These are phyloP conservation scores for Lactarius evosmus DNA, from an alignment of 768 basidiomycete species.

Conservation along the genomic window DNA sequence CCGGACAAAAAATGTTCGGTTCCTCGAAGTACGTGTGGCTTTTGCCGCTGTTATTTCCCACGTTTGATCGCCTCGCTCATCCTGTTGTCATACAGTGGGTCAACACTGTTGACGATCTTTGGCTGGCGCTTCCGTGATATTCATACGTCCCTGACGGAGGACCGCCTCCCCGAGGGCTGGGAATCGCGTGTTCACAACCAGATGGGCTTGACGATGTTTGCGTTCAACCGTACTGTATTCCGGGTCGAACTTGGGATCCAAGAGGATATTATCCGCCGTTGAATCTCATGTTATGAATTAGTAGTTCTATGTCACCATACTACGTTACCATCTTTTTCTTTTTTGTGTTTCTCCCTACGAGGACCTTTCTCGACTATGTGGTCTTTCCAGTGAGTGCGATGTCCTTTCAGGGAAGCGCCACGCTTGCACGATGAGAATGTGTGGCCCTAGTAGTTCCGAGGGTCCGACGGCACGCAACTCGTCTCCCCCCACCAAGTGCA, in stretches of 20 bases:
- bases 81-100: conserved; percentile 41
- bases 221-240: conserved; percentile 45
- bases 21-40: conserved; percentile 54
- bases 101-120: conserved; percentile 62
- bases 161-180: conserved; percentile 69
- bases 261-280: conserved; percentile 30
- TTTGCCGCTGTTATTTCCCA: neutral
- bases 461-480: no score
- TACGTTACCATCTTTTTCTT: no score
- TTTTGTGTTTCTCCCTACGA: neutral
- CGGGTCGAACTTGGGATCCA: conserved; percentile 34
- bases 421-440: neutral
- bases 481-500: no score
- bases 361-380: neutral
- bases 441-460: neutral
- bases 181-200: conserved; percentile 53
- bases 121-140: conserved; percentile 57
- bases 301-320: no score
- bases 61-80: neutral
- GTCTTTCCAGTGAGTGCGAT: neutral
- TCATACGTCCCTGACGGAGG: conserved; percentile 54
- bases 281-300: conserved; percentile 12
- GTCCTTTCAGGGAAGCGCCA: neutral
- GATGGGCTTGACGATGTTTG: conserved; percentile 56
- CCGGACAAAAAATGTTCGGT: conserved; percentile 58